These are phyloP conservation scores for Colletotrichum truncatum DNA, from an alignment of 2,329 filamentous ascomycete species.

Conservation along the genomic window DNA sequence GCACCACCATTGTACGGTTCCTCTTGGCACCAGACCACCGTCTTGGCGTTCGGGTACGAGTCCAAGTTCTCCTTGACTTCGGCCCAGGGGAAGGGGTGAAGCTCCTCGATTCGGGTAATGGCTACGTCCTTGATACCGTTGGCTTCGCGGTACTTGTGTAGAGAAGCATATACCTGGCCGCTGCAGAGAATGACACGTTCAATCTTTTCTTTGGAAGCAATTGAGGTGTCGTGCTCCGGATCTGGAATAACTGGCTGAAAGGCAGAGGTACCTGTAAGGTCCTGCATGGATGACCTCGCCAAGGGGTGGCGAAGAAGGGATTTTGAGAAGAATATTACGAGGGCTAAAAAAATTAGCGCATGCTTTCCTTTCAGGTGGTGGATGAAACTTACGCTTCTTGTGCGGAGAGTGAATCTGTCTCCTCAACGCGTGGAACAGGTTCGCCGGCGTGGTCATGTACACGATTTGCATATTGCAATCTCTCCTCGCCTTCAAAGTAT, in stretches of 20 bases:
- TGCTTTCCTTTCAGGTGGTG: neutral
- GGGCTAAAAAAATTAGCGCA: constrained; percentile 61
- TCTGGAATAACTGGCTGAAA: constrained; percentile 99
- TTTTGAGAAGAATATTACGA: constrained; percentile 98
- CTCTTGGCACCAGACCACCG: constrained; percentile 36
- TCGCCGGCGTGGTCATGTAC: constrained; percentile 95
- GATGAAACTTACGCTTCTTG: constrained; percentile 85
- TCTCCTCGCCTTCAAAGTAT: constrained; percentile 94
- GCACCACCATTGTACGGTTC: constrained; percentile 38
- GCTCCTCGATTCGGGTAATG: constrained; percentile 36
- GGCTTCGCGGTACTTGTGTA: constrained; percentile 63
- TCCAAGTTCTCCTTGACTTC: constrained; percentile 33
- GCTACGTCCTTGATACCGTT: constrained; percentile 26
- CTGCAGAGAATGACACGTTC: constrained; percentile 93
- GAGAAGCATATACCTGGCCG: constrained; percentile 92
- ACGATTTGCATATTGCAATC: constrained; percentile 99
- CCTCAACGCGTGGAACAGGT: constrained; percentile 94
- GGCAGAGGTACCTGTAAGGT: constrained; percentile 88
- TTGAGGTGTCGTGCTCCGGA: constrained; percentile 78
- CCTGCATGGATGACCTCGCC: constrained; percentile 86
- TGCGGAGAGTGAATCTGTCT: constrained; percentile 99
- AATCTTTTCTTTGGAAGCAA: constrained; percentile 84
- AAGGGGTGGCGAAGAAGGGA: constrained; percentile 92
- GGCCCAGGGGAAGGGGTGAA: constrained; percentile 38
- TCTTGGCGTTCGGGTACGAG: constrained; percentile 32